Conservation (phyloP, 495 filamentous ascomycete species). For the Trichoderma orchidacearum region DNA sequence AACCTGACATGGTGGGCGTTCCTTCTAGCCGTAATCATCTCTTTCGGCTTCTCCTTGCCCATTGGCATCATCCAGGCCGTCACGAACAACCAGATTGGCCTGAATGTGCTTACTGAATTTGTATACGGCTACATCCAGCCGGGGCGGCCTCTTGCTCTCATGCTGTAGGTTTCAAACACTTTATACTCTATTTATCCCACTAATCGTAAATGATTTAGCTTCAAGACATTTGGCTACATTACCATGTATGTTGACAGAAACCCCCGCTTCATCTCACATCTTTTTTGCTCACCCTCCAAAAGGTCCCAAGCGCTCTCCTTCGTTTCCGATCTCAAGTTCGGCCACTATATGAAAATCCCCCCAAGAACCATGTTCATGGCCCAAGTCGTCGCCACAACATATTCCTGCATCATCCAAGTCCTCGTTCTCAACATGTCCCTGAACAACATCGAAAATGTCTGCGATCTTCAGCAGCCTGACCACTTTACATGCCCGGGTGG, state of each 20-base stretch:
- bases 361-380: slow-evolving; percentile 55
- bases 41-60: slow-evolving; percentile 38
- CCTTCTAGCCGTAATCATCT: slow-evolving; percentile 46
- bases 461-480: slow-evolving; percentile 42
- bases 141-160: slow-evolving; percentile 50
- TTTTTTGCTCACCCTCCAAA: not conserved
- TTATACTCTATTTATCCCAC: not conserved
- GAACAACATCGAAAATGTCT: slow-evolving; percentile 44
- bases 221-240: slow-evolving; percentile 65
- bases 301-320: slow-evolving; percentile 40
- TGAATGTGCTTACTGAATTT: slow-evolving; percentile 60
- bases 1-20: slow-evolving; percentile 56
- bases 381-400: slow-evolving; percentile 50
- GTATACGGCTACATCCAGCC: slow-evolving; percentile 59
- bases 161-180: slow-evolving; percentile 30
- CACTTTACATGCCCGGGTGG: slow-evolving; percentile 59
- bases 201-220: slow-evolving; percentile 16
- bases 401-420: slow-evolving; percentile 55
- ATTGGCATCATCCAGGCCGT: slow-evolving; percentile 50
- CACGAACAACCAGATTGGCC: slow-evolving; percentile 53
- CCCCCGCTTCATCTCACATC: not conserved
- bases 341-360: slow-evolving; percentile 62
- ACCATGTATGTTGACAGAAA: slow-evolving; percentile 31
- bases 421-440: slow-evolving; percentile 53
- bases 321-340: slow-evolving; percentile 40